A percentile compares a stretch with the other conserved stretches of the same genome.
phyloP scores from a whole-genome alignment of 148 eudicot genomes.

The Pharnaceum exiguum region DNA sequence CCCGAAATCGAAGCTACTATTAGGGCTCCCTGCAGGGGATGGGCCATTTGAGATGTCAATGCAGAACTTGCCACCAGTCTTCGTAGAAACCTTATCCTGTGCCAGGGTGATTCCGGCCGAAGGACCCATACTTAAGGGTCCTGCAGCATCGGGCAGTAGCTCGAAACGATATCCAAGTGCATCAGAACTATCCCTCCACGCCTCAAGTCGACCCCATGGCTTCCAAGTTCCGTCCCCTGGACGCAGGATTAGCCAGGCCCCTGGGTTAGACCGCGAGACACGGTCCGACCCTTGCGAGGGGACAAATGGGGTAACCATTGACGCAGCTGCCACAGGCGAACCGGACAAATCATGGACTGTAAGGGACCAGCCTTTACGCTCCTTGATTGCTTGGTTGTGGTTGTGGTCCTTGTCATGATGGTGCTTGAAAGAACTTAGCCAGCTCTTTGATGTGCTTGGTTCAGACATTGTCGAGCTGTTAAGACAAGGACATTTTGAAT shows the following conservation, averaged over 20 bases:
- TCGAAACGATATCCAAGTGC: slow-evolving; percentile 62
- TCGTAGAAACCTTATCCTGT: slow-evolving; percentile 37
- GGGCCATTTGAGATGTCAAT: slow-evolving; percentile 51
- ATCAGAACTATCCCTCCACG: slow-evolving; percentile 62
- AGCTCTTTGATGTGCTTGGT: slow-evolving; percentile 48
- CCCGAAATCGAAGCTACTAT: slow-evolving; percentile 67
- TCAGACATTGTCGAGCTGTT: slow-evolving; percentile 64
- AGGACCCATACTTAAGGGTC: slow-evolving; percentile 26
- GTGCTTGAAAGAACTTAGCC: slow-evolving; percentile 41
- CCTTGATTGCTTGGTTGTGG: slow-evolving; percentile 21
- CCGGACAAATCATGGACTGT: slow-evolving; percentile 90
- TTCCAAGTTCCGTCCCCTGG: slow-evolving; percentile 84
- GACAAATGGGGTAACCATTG: slow-evolving; percentile 94
- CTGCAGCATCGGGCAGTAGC: slow-evolving; percentile 54
- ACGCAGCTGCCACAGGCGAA: slow-evolving; percentile 79
- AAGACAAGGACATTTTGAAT: slow-evolving; percentile 13
- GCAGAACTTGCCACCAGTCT: slow-evolving; percentile 56
- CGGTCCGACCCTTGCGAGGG: slow-evolving; percentile 67
- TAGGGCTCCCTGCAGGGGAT: slow-evolving; percentile 60
- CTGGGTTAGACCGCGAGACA: slow-evolving; percentile 78
- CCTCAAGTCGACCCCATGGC: slow-evolving; percentile 95
- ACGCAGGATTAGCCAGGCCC: slow-evolving; percentile 87
- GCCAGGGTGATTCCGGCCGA: slow-evolving; percentile 50
- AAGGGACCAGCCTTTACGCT: slow-evolving; percentile 89
- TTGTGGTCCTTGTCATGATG: slow-evolving; percentile 15